Conservation (phyloP, 2,329 filamentous ascomycete genomes). For the Aspergillus japonicus region DNA sequence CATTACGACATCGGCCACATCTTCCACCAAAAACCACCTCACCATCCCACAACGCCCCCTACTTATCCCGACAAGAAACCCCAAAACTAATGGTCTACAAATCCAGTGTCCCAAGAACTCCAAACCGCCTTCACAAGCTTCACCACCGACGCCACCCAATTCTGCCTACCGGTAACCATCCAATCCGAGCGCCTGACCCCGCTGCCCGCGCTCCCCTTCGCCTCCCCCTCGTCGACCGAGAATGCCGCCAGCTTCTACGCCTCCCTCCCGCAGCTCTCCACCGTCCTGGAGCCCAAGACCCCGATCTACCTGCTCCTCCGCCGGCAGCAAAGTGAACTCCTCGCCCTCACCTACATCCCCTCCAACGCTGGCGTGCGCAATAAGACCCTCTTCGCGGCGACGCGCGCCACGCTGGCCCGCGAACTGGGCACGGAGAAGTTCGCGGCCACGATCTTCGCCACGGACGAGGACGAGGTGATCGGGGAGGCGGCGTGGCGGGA, state of each 20-base stretch:
- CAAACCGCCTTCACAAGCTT: slow-evolving; percentile 48
- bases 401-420: slow-evolving; percentile 58
- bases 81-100: slow-evolving; percentile 2
- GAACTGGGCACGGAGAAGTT: slow-evolving; percentile 64
- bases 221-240: slow-evolving; percentile 16
- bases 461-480: slow-evolving; percentile 58
- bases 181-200: slow-evolving; percentile 45
- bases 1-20: neutral
- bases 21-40: no score
- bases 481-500: slow-evolving; percentile 55
- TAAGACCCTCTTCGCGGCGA: slow-evolving; percentile 67
- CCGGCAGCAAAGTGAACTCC: slow-evolving; percentile 38
- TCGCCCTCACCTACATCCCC: slow-evolving; percentile 63
- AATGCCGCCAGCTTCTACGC: slow-evolving; percentile 46
- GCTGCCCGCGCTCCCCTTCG: slow-evolving; percentile 40
- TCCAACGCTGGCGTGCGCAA: slow-evolving; percentile 62
- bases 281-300: slow-evolving; percentile 54
- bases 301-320: slow-evolving; percentile 64
- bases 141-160: slow-evolving; percentile 40
- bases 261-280: slow-evolving; percentile 50
- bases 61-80: neutral
- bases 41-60: slow-evolving; percentile 3
- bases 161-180: slow-evolving; percentile 50
- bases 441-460: slow-evolving; percentile 57
- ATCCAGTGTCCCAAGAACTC: slow-evolving; percentile 46